Evolutionary conservation across 345 rosid species (phyloP), one percentile per base, ranked within the genome.

Genomic region (Syzygium aromaticum): DNA sequence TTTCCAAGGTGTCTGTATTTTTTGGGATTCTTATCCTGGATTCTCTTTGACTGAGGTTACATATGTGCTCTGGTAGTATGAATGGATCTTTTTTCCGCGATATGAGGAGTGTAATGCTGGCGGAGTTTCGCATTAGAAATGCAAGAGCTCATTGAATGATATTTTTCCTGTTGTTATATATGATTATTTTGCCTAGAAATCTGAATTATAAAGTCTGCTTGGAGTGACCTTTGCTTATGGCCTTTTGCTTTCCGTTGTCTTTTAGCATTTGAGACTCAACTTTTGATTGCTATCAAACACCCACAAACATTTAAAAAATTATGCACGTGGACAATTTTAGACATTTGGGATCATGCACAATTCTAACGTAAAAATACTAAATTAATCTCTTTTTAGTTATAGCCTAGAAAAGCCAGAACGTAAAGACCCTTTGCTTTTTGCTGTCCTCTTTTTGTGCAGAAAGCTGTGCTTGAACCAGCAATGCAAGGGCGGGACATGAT

Each of bases 401-500:
- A 56, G 16, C 38, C 73, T 30, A 16, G 73, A 53, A 13, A 40
- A 22, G 84, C 33, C 53, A 57, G 84, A 30, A 51, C 56, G 46
- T 28, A 40, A 61, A 6, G 38, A 1, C 85, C 54, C 51, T 61
- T 12, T 19, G 2, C 30, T 49, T 30, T 54, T 78, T 15, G 78
- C 30, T 89, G 61, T 86, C 7, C 27, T 82, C 25, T 59, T 27
- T 89, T 28, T 43, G 77, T 87, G 61, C 83, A 97, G 98, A 98
- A 85, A 93, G 99, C 98, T 86, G 99, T 98, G 87, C 87, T 98
- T 84, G 98, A 96, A 87, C 99, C 99, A 7, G 99, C 98, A 57
- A 96, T 96, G 99, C 93, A 93, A 91, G 99, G 99, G n/a, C 90
- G 94, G 7, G 99, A 98, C 84, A 90, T 98, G 98, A 93, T 94